phyloP scores from a whole-genome alignment of 139 green algal genomes.

The Chlorella vulgaris region DNA sequence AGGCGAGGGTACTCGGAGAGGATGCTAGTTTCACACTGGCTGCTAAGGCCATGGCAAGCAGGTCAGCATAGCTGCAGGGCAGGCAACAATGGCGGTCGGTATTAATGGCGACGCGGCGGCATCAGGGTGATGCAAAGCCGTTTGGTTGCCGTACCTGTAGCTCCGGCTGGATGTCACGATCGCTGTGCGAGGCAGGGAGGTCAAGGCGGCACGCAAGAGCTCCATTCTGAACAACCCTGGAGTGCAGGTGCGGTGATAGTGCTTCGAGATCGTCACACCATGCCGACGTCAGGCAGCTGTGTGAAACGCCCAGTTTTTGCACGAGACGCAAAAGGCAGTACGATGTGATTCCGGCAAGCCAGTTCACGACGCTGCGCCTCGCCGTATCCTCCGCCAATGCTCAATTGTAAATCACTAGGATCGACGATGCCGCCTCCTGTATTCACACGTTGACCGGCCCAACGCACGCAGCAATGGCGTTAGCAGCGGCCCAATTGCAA shows the following conservation, averaged over 20 bases:
- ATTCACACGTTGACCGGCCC: too few relatives aligned
- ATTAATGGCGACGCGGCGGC: neutral
- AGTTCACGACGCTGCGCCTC: too few relatives aligned
- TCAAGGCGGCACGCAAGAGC: conserved; percentile 7
- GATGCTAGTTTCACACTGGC: neutral
- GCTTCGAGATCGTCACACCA: neutral
- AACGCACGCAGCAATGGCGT: neutral
- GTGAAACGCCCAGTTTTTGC: too few relatives aligned
- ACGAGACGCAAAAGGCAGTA: too few relatives aligned
- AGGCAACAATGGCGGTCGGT: neutral
- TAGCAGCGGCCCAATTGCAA: neutral
- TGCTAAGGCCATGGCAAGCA: neutral
- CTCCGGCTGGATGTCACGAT: neutral
- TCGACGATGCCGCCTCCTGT: too few relatives aligned
- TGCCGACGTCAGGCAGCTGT: too few relatives aligned
- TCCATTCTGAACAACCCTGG: conserved; percentile 25
- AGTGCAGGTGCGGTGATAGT: neutral
- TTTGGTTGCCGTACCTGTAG: neutral
- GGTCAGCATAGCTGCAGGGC: conserved; percentile 21
- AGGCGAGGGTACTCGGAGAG: neutral
- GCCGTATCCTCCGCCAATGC: too few relatives aligned
- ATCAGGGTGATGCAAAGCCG: neutral
- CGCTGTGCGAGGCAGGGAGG: conserved; percentile 13
- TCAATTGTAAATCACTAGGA: too few relatives aligned
- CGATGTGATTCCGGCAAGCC: too few relatives aligned